Conservation (phyloP, 2,329 filamentous ascomycete species). For the Xylariaceae sp. region DNA sequence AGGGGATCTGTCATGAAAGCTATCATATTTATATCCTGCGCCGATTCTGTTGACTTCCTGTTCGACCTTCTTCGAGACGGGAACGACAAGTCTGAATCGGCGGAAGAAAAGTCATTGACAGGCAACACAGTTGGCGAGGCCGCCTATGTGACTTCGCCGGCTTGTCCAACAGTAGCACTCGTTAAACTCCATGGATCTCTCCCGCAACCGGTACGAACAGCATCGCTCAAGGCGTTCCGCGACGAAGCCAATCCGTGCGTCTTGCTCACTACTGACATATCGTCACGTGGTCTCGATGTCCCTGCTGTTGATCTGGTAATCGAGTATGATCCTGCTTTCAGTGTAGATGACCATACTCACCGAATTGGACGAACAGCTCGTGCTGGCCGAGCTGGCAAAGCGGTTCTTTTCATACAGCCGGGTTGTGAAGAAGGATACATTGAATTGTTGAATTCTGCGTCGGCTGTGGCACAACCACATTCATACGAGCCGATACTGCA, state of each 20-base stretch:
- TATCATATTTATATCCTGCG: conserved; percentile 94
- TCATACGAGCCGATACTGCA: conserved; percentile 56
- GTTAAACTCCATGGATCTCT: conserved; percentile 91
- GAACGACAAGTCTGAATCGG: conserved; percentile 17
- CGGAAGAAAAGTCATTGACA: conserved; percentile 33
- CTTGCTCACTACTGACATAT: conserved; percentile 90
- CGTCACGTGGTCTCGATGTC: conserved; percentile 90
- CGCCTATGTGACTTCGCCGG: conserved; percentile 67
- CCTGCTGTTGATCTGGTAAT: conserved; percentile 92
- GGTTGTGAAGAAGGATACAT: conserved; percentile 92
- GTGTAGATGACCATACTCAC: conserved; percentile 88
- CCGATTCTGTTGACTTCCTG: conserved; percentile 95
- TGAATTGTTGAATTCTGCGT: conserved; percentile 56
- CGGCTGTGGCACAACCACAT: conserved; percentile 46
- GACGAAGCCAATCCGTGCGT: conserved; percentile 71
- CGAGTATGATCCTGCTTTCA: conserved; percentile 95
- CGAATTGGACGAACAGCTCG: conserved; percentile 92
- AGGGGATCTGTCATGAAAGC: conserved; percentile 93
- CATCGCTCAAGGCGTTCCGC: conserved; percentile 78
- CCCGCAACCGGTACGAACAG: conserved; percentile 79
- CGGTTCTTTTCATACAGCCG: conserved; percentile 84
- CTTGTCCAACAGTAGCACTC: conserved; percentile 69
- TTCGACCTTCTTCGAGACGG: conserved; percentile 69
- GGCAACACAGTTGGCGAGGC: conserved; percentile 64
- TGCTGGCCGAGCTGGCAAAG: conserved; percentile 82